Base-by-base conservation (phyloP, 1,139 yeast genomes). In the Pichia sp. region DNA sequence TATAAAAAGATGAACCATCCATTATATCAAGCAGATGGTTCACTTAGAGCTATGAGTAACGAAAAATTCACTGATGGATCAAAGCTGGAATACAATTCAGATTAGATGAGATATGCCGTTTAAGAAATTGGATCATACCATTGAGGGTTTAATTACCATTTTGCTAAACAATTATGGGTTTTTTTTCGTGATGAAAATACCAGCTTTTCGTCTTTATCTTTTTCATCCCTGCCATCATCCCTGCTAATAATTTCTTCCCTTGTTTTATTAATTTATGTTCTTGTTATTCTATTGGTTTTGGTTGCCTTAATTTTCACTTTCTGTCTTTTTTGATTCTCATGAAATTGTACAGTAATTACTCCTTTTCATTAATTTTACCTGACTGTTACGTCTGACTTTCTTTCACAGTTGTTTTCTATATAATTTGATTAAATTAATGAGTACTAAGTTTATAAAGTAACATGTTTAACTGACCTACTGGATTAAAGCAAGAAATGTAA, bases 1-100 rank as follows among this genome's bases (percentile, higher is more conserved):
- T 87, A 87, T 67, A 81, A 81, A 52, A 84, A 82, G 64, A 75
- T 79, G 30, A 71, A 73, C 53, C 81, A 83, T 63, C 85, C 89
- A 4, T 69, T 85, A 54, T 85, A 85, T 57, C 69, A 66, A 53
- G 65, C 71, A 4, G 71, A 65, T 55, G 70, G 70, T 7, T 64
- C 69, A 1, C 44, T 67, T 48, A 65, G 66, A 61, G 48, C 57
- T 46, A 29, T 61, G 27, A 59, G 61, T 41, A 60, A 59, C 53
- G 62, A 60, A 49, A 52, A 52, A 42, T 46, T 55, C 34, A 51
- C 61, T 4, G 58, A 44, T 36, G 36, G 58, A 50, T 57, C 60
- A 29, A 62, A 61, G 46, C 60, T 62, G 16, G 61, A 59, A 17
- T 58, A 16, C n/a, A 16, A 33, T 4, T 33, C 34, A 27, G 45